A percentile compares a stretch with the other conserved stretches of the same genome.
Conservation (phyloP, 176 grass and related monocot species). For the Calamus simplicifolius region DNA sequence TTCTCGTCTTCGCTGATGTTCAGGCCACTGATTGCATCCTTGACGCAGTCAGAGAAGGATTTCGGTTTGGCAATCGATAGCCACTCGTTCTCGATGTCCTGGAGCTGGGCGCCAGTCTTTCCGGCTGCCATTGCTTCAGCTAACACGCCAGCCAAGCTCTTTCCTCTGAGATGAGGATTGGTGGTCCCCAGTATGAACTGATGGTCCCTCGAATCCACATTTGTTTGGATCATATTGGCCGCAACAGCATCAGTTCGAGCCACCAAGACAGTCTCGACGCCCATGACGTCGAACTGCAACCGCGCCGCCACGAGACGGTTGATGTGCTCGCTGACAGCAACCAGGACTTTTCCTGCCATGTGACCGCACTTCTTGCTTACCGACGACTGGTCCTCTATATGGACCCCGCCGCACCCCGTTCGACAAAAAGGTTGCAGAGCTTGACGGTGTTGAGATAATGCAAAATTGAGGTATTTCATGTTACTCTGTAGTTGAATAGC, state of each 20-base stretch:
- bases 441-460: too few relatives aligned
- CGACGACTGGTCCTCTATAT: constrained; percentile 91
- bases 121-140: constrained; percentile 38
- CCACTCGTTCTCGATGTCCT: constrained; percentile 74
- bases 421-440: constrained; percentile 93
- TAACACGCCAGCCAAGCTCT: constrained; percentile 31
- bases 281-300: constrained; percentile 94
- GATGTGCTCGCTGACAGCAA: constrained; percentile 63
- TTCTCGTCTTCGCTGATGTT: constrained; percentile 30
- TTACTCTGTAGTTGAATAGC: too few relatives aligned
- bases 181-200: constrained; percentile 75
- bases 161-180: constrained; percentile 36
- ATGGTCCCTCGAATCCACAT: constrained; percentile 82
- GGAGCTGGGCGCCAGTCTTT: constrained; percentile 53
- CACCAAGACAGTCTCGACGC: constrained; percentile 72
- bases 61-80: constrained; percentile 48
- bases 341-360: constrained; percentile 94
- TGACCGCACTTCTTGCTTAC: constrained; percentile 86
- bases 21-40: constrained; percentile 38
- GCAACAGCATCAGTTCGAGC: constrained; percentile 76
- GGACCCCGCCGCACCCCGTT: constrained; percentile 75
- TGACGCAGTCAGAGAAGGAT: constrained; percentile 65
- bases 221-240: constrained; percentile 84
- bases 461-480: too few relatives aligned
- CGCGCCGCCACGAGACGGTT: constrained; percentile 83